phyloP scores from a whole-genome alignment of 1,284 basidiomycete species.

The Neolentinus lepideus region DNA sequence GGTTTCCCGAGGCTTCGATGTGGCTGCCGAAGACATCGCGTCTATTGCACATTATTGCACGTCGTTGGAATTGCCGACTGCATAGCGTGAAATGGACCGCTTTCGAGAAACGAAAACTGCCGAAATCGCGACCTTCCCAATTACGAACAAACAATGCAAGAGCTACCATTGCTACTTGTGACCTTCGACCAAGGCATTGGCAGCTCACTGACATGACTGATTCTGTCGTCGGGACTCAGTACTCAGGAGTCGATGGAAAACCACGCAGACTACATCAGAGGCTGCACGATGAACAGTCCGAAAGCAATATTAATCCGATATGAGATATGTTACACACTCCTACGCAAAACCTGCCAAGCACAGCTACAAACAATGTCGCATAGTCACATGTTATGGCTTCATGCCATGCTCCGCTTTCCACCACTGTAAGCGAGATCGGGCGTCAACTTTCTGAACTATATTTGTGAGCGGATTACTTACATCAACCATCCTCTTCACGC shows the following conservation, averaged over 20 bases:
- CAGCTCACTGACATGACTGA: no score
- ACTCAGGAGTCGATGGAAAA: no score
- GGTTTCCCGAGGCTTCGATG: no score
- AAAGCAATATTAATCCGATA: not conserved
- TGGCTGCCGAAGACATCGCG: no score
- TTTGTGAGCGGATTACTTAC: conserved; percentile 39
- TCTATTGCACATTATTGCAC: no score
- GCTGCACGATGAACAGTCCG: not conserved
- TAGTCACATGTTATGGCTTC: not conserved
- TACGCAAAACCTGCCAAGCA: not conserved
- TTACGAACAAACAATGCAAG: not conserved
- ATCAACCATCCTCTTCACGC: conserved; percentile 72
- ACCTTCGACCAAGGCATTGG: not conserved
- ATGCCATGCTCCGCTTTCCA: conserved; percentile 29
- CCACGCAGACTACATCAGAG: no score
- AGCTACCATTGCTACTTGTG: not conserved
- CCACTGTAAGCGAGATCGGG: conserved; percentile 26
- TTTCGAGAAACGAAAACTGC: no score
- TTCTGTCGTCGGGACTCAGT: not conserved
- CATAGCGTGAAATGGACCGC: no score
- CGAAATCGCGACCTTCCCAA: not conserved
- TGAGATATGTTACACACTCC: not conserved
- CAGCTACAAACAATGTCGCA: not conserved
- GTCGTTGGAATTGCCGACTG: no score
- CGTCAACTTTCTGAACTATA: conserved; percentile 2